Evolutionary conservation across 768 basidiomycete genomes (phyloP).

Genomic region (Russula brevipes): DNA sequence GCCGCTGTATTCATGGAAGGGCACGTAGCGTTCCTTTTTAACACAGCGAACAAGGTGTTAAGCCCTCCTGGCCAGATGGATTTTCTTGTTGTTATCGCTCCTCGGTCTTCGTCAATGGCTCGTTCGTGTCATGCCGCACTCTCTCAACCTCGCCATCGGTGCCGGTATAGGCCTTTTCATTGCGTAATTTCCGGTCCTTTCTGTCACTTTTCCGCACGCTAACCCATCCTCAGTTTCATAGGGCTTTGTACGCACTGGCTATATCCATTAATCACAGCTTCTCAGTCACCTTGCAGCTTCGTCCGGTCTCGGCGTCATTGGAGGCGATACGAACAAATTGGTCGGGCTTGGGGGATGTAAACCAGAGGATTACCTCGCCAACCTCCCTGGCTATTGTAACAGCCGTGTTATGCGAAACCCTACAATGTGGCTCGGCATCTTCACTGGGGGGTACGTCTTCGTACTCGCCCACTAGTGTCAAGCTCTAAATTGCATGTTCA

Average conservation of each 20-base stretch:
- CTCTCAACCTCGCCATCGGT: constrained; percentile 77
- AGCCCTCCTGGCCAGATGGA: constrained; percentile 46
- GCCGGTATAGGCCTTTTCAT: constrained; percentile 87
- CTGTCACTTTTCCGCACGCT: neutral
- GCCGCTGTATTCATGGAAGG: constrained; percentile 87
- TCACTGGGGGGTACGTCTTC: constrained; percentile 63
- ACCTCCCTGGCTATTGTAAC: constrained; percentile 56
- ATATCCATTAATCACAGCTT: neutral
- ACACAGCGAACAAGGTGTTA: neutral
- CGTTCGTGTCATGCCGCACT: constrained; percentile 82
- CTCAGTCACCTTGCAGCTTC: constrained; percentile 38
- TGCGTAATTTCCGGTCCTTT: constrained; percentile 34
- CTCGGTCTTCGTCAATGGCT: constrained; percentile 88
- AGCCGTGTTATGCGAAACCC: constrained; percentile 63
- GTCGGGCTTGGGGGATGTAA: constrained; percentile 78
- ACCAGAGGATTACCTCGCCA: constrained; percentile 40
- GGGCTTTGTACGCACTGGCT: constrained; percentile 51
- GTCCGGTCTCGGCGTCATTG: constrained; percentile 68
- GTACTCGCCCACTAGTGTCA: neutral
- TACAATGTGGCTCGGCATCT: constrained; percentile 85
- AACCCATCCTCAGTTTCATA: constrained; percentile 49
- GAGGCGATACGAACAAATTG: constrained; percentile 63
- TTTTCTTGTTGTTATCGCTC: constrained; percentile 75
- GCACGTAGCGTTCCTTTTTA: constrained; percentile 36
- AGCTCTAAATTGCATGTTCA: constrained; percentile 26